A percentile compares a stretch with the other conserved stretches of the same genome.
These are phyloP conservation scores for Dactylellina sp. DNA, from an alignment of 2,329 filamentous ascomycete species.

Conservation along the genomic window DNA sequence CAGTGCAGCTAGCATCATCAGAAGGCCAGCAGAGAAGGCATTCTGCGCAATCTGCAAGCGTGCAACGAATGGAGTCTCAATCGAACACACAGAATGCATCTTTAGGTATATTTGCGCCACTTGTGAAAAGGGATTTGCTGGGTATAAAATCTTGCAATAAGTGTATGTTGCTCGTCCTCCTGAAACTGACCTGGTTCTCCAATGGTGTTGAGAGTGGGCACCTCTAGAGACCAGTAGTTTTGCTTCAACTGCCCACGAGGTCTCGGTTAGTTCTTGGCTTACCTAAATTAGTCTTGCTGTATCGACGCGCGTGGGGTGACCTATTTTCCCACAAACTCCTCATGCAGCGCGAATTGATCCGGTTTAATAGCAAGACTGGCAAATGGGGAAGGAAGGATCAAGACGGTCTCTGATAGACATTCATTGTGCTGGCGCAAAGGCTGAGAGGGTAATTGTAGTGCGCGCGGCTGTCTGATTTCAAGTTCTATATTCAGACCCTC, in stretches of 20 bases:
- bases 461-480: neutral
- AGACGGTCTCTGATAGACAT: too few species aligned
- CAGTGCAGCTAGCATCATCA: neutral
- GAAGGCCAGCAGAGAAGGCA: constrained; percentile 11
- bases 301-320: constrained; percentile 23
- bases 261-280: constrained; percentile 46
- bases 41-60: neutral
- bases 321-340: constrained; percentile 5
- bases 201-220: constrained; percentile 13
- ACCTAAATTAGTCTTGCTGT: constrained; percentile 27
- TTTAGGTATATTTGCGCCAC: constrained; percentile 16
- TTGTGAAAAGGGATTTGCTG: constrained; percentile 15
- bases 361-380: constrained; percentile 7
- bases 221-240: constrained; percentile 42
- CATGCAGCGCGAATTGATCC: constrained; percentile 13
- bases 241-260: constrained; percentile 40
- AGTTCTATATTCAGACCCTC: neutral
- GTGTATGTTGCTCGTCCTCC: constrained; percentile 15
- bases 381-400: too few species aligned
- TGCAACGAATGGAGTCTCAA: constrained; percentile 2
- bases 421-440: neutral
- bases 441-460: neutral
- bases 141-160: constrained; percentile 12
- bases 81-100: constrained; percentile 19
- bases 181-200: constrained; percentile 43